Base-by-base conservation (phyloP, 2,329 filamentous ascomycete species). In the Hymenoscyphus fraxineus region DNA sequence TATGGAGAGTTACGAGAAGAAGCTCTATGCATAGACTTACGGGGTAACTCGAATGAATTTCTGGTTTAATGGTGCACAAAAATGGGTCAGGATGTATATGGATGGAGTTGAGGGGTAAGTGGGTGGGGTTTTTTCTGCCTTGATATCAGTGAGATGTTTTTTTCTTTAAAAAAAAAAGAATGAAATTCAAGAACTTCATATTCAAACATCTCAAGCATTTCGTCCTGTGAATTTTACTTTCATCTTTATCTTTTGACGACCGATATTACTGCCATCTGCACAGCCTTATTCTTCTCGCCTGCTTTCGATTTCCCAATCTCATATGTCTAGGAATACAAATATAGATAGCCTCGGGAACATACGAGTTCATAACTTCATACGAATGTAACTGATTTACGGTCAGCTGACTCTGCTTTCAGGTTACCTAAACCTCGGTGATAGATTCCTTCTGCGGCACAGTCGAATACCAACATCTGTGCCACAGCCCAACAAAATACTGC, bases 1-100 rank as follows among this genome's bases (percentile, higher is more conserved):
- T 81, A 93, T 99, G 85, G 93, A 98, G 83, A 94, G 92, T 77
- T 98, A 96, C 78, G 95, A 98, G 84, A 99, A 99, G 90, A 99
- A 98, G 86, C 90, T 99, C 71, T 99, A 96, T 80, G 92, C 93
- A 74, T 97, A 87, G 60, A 61, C 15, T 16, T 31, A 39, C 35
- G 60, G 56, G 60, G 60, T 47, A 61, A 61, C 51, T 61, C 60
- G 56, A n/a, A 27, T 7, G 10, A 19, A 57, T 41, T 51, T 54
- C 38, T 31, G 56, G 51, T 27, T 51, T 56, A 19, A 44, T 19
- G 60, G 60, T 56, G 35, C 19, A 35, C 19, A 55, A 61, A 61
- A 61, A 60, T 60, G 41, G 59, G 59, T 22, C 40, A 41, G 59
- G 59, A 32, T 54, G 35, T 54, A 51, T 35, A 54, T 54, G 32